Conservation (phyloP, 2,329 filamentous ascomycete genomes). For the Fusarium gaditjirri region DNA sequence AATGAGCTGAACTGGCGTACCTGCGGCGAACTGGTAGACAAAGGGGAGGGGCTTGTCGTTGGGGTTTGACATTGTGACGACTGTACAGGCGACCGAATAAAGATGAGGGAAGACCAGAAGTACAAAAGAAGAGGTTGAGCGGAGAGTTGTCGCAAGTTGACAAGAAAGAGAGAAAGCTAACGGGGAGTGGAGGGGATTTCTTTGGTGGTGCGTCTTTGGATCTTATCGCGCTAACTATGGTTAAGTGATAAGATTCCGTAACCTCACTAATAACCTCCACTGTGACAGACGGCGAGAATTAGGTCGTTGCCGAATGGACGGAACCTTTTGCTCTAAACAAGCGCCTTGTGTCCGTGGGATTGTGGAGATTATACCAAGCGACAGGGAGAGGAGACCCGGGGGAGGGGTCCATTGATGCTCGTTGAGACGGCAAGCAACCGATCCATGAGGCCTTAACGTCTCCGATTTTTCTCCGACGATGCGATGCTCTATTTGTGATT, state of each 20-base stretch:
- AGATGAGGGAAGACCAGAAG: constrained; percentile 5
- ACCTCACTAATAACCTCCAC: neutral
- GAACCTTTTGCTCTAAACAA: constrained; percentile 1
- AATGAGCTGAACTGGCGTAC: constrained; percentile 58
- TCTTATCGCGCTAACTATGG: constrained; percentile 42
- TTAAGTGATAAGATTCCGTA: constrained; percentile 38
- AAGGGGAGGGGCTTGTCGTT: constrained; percentile 84
- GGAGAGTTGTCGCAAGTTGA: constrained; percentile 27
- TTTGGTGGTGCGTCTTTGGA: constrained; percentile 38
- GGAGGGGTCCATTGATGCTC: constrained; percentile 20
- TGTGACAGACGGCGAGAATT: constrained; percentile 11
- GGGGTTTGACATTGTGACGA: constrained; percentile 47
- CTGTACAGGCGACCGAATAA: constrained; percentile 10
- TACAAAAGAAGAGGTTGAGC: constrained; percentile 17
- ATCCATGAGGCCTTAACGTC: constrained; percentile 7
- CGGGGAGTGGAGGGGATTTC: constrained; percentile 45
- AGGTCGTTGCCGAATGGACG: constrained; percentile 24
- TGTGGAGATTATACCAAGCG: constrained; percentile 25
- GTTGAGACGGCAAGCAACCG: constrained; percentile 30
- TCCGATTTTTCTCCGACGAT: constrained; percentile 33
- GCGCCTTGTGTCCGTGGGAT: constrained; percentile 2
- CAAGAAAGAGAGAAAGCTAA: constrained; percentile 9
- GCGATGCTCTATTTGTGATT: neutral
- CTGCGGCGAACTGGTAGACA: constrained; percentile 93
- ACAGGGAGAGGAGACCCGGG: constrained; percentile 28